Evolutionary conservation across 2,329 filamentous ascomycete species (phyloP).

Genomic region (Alternaria brassicae): DNA sequence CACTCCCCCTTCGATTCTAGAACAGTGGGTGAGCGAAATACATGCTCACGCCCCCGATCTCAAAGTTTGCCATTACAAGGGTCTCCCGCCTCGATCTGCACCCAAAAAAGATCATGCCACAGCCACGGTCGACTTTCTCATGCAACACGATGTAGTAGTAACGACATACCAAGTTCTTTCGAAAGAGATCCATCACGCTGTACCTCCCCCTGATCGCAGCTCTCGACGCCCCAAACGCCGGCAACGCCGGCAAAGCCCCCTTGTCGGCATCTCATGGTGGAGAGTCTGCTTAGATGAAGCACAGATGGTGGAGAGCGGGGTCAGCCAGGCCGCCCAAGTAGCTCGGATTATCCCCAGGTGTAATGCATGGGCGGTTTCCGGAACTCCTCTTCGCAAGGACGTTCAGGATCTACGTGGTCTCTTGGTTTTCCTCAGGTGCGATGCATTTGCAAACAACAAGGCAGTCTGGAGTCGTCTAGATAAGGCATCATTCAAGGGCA

Average conservation of each 20-base stretch:
- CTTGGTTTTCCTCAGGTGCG: conserved; percentile 78
- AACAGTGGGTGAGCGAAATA: conserved; percentile 70
- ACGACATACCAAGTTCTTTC: conserved; percentile 75
- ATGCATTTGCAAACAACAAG: conserved; percentile 73
- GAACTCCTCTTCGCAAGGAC: conserved; percentile 84
- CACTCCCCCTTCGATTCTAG: conserved; percentile 66
- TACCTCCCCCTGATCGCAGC: conserved; percentile 72
- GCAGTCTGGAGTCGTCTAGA: conserved; percentile 75
- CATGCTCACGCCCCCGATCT: conserved; percentile 63
- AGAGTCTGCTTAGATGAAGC: conserved; percentile 76
- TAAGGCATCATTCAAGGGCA: conserved; percentile 67
- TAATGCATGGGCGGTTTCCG: conserved; percentile 91
- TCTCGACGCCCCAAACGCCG: conserved; percentile 71
- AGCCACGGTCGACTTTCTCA: conserved; percentile 56
- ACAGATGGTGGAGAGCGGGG: conserved; percentile 91
- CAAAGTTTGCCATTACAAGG: conserved; percentile 64
- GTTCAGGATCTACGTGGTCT: conserved; percentile 81
- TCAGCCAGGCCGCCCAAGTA: conserved; percentile 81
- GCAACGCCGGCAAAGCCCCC: conserved; percentile 72
- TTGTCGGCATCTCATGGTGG: conserved; percentile 88
- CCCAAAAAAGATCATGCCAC: conserved; percentile 44
- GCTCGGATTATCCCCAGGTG: conserved; percentile 80
- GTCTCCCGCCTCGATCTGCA: conserved; percentile 50
- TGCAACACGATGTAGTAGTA: conserved; percentile 64
- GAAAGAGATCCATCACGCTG: conserved; percentile 79